These are phyloP conservation scores for Erythrophleum fordii DNA, from an alignment of 306 rosid species.

Conservation along the genomic window DNA sequence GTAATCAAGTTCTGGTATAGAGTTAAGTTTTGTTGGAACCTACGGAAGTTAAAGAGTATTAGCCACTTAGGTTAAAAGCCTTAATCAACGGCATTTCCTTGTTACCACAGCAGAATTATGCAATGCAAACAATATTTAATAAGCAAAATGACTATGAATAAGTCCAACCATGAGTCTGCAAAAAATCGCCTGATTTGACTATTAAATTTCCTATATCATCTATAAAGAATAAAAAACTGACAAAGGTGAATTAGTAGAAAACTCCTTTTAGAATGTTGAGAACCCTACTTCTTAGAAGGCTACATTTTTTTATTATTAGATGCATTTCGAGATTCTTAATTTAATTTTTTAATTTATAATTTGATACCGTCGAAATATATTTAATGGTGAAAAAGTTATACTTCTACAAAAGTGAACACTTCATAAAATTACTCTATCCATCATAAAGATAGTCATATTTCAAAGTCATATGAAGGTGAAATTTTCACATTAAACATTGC, in stretches of 20 bases:
- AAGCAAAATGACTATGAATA: constrained; percentile 11
- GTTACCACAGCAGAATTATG: background rate
- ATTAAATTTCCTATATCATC: background rate
- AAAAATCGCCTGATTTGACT: background rate
- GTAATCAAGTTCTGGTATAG: constrained; percentile 91
- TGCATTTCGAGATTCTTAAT: background rate
- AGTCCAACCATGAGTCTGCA: constrained; percentile 10
- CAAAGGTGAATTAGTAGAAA: background rate
- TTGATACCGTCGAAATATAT: background rate
- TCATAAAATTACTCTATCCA: background rate
- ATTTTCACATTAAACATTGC: constrained; percentile 4
- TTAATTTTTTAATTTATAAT: background rate
- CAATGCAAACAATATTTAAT: constrained; percentile 32
- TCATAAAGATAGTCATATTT: constrained; percentile 10
- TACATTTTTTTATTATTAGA: background rate
- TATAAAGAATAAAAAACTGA: background rate
- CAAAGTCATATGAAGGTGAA: constrained; percentile 10
- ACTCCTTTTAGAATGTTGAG: background rate
- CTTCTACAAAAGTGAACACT: background rate
- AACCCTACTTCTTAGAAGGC: background rate
- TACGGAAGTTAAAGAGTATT: constrained; percentile 37
- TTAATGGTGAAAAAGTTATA: background rate
- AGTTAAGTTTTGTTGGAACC: constrained; percentile 92
- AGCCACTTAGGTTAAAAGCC: constrained; percentile 24
- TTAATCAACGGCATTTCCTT: constrained; percentile 26